Conservation (phyloP, 371 early-diverging fungal species). For the Batrachochytrium dendrobatidis region DNA sequence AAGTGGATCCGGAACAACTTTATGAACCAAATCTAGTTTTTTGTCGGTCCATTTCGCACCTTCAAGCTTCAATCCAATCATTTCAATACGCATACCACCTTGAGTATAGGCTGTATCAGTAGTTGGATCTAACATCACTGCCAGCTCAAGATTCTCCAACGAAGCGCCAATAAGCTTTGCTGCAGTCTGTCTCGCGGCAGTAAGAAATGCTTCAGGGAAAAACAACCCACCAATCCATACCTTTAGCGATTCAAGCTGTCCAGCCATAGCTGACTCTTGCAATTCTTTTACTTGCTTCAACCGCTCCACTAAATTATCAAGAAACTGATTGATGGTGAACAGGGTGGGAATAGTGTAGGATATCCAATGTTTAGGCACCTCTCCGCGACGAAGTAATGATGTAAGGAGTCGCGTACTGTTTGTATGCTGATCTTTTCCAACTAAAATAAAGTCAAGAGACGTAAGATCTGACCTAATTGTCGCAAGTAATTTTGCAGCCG, state of each 20-base stretch:
- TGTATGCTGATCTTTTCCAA: slow-evolving; percentile 75
- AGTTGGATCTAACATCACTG: neutral
- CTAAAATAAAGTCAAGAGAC: slow-evolving; percentile 58
- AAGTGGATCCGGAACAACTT: neutral
- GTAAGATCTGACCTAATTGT: slow-evolving; percentile 60
- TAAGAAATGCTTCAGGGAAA: slow-evolving; percentile 86
- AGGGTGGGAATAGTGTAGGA: slow-evolving; percentile 62
- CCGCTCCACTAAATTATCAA: slow-evolving; percentile 64
- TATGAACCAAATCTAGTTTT: neutral
- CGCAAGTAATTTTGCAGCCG: slow-evolving; percentile 53
- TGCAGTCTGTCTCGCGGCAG: slow-evolving; percentile 82
- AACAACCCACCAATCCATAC: slow-evolving; percentile 86
- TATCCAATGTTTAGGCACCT: slow-evolving; percentile 74
- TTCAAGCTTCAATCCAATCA: neutral
- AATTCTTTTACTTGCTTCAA: slow-evolving; percentile 58
- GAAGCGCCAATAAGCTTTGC: slow-evolving; percentile 52
- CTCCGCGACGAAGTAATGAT: slow-evolving; percentile 22
- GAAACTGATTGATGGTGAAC: slow-evolving; percentile 59
- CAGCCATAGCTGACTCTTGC: slow-evolving; percentile 24
- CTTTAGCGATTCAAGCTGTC: neutral
- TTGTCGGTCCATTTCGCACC: neutral
- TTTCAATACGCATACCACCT: slow-evolving; percentile 4
- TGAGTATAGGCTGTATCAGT: neutral
- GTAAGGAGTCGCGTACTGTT: slow-evolving; percentile 72
- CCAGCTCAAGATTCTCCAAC: slow-evolving; percentile 41